Evolutionary conservation across 2,329 filamentous ascomycete species (phyloP), one percentile per base, ranked within the genome.

Genomic region (Macrophomina pseudophaseolina): DNA sequence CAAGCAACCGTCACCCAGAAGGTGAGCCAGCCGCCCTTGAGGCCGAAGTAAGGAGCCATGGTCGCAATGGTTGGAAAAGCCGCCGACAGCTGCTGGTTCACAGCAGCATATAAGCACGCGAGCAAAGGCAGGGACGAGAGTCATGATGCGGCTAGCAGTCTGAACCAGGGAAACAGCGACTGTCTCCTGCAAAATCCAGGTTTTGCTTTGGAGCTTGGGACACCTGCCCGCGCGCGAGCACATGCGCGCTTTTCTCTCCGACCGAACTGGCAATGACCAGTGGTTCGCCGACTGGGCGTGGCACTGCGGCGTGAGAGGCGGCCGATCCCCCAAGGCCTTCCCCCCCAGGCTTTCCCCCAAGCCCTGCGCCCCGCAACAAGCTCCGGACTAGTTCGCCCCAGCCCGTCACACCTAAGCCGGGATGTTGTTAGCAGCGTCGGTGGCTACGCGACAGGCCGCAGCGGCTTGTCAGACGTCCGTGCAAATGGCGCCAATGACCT

Each of bases 1-100:
- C 81, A 83, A 8, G 80, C 80, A 48, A 82, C 80, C 8, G 80
- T 84, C n/a, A 86, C 78, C 84, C 84, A 87, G 69, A 87, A 84
- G 16, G 83, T 85, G 44, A 87, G 79, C 84, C 83, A 85, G 79
- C 80, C 80, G 68, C 84, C 84, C n/a, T 78, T 83, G 52, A 85
- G 70, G 62, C 84, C 84, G 74, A 86, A 86, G 70, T 84, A 86
- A 59, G 80, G 83, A 38, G 63, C 63, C 63, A 65, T 65, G n/a
- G 16, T 40, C 49, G 58, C 58, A 49, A 38, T 62, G 44, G n/a
- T 33, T 35, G 58, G 28, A 8, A 49, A 8, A n/a, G 44, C 16
- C 14, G 56, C 16, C 9, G 28, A 23, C 32, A 18, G 30, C 30
- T 23, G 42, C 16, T 28, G 58, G 4, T 8, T n/a, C 11, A n/a